Conservation (phyloP, 2,329 filamentous ascomycete species). For the Claviceps maximensis region DNA sequence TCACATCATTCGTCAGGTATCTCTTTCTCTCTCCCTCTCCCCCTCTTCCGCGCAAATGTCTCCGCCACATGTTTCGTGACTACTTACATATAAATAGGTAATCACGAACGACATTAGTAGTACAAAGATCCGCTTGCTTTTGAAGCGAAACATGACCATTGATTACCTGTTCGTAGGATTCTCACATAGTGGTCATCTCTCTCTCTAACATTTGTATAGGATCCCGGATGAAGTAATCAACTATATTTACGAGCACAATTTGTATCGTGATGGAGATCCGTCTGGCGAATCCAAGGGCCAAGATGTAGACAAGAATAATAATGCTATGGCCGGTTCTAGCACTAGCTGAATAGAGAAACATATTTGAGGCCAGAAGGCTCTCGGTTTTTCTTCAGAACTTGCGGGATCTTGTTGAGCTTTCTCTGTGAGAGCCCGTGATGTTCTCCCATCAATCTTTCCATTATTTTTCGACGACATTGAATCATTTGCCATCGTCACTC, state of each 20-base stretch:
- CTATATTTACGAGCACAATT: conserved; percentile 54
- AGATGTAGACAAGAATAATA: not conserved
- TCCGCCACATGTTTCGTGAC: not conserved
- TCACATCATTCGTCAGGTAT: conserved; percentile 56
- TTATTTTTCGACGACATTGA: not conserved
- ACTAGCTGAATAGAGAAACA: not conserved
- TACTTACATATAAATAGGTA: conserved; percentile 8
- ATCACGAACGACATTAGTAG: conserved; percentile 80
- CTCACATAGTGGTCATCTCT: too few relatives aligned
- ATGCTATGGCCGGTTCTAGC: not conserved
- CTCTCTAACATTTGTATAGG: conserved; percentile 8
- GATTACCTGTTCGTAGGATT: conserved; percentile 39
- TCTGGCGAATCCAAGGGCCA: not conserved
- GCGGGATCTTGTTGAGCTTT: not conserved
- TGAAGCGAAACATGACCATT: conserved; percentile 70
- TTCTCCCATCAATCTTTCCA: not conserved
- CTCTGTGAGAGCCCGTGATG: not conserved
- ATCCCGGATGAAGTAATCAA: conserved; percentile 59
- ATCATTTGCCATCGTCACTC: not conserved
- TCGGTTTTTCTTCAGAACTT: too few relatives aligned
- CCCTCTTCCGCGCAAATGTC: too few relatives aligned
- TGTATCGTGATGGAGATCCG: conserved; percentile 34
- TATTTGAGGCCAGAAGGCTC: not conserved
- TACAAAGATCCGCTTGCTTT: conserved; percentile 67
- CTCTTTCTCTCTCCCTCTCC: not conserved